Conservation (phyloP, 148 eudicot species). For the Heliamphora exappendiculata region DNA sequence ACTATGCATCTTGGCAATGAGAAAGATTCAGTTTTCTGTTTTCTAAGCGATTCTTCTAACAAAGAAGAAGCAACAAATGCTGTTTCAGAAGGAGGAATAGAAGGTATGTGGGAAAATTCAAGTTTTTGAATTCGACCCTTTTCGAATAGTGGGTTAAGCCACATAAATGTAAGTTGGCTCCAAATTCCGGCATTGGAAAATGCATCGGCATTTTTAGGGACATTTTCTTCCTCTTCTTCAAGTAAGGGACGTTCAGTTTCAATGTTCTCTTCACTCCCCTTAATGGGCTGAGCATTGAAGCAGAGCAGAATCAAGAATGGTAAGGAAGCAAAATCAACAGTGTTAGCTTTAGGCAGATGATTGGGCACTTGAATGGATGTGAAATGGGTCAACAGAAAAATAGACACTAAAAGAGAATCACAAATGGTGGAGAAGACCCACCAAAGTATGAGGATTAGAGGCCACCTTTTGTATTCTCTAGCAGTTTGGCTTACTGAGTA, state of each 20-base stretch:
- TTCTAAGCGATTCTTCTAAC: conserved; percentile 55
- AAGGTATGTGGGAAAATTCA: conserved; percentile 46
- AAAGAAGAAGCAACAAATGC: conserved; percentile 52
- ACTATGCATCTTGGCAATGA: conserved; percentile 50
- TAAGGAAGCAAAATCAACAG: conserved; percentile 43
- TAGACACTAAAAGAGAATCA: conserved; percentile 25
- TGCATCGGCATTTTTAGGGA: conserved; percentile 8
- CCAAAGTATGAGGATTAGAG: conserved; percentile 53
- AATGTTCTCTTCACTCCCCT: conserved; percentile 10
- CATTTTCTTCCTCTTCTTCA: conserved; percentile 1
- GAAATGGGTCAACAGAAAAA: conserved; percentile 24
- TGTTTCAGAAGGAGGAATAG: conserved; percentile 57
- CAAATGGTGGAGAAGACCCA: conserved; percentile 46
- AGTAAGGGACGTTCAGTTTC: conserved; percentile 49
- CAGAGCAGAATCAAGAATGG: conserved; percentile 54
- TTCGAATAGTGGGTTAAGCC: conserved; percentile 76
- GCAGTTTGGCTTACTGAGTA: conserved; percentile 23
- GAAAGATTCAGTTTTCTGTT: conserved; percentile 35
- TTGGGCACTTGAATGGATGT: conserved; percentile 23
- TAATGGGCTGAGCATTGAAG: conserved; percentile 29
- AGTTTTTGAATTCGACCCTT: conserved; percentile 50
- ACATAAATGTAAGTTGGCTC: conserved; percentile 56
- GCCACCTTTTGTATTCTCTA: conserved; percentile 32
- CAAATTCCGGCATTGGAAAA: conserved; percentile 47
- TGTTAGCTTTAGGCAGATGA: conserved; percentile 31